These are phyloP conservation scores for Pleomassaria siparia DNA, from an alignment of 2,329 filamentous ascomycete species.

Conservation along the genomic window DNA sequence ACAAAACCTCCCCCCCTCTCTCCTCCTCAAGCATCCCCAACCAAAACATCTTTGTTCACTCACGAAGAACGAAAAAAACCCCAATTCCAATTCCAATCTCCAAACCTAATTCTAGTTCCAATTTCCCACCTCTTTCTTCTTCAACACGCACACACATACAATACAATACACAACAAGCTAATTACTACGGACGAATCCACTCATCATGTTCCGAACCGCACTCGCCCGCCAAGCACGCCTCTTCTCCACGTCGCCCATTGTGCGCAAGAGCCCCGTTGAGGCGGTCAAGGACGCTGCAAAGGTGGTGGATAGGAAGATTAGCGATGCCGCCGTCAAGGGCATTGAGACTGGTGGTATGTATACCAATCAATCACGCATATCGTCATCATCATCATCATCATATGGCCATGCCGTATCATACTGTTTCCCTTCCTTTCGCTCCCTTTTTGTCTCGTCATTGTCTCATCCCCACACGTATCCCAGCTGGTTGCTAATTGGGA, in stretches of 20 bases:
- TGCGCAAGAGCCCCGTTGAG: conserved; percentile 56
- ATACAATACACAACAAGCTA: conserved; percentile 6
- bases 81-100: background rate
- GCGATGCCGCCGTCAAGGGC: conserved; percentile 60
- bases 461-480: background rate
- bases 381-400: background rate
- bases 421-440: background rate
- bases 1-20: background rate
- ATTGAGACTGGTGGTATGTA: conserved; percentile 64
- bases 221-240: conserved; percentile 49
- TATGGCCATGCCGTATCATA: background rate
- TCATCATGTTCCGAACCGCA: conserved; percentile 51
- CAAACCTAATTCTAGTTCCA: background rate
- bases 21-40: background rate
- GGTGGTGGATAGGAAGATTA: conserved; percentile 58
- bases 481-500: background rate
- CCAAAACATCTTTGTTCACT: background rate
- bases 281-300: conserved; percentile 61
- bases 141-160: background rate
- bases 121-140: background rate
- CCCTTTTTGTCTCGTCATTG: too few relatives aligned
- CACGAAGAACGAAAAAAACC: too few relatives aligned
- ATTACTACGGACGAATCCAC: too few relatives aligned
- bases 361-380: background rate
- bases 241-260: conserved; percentile 56